These are phyloP conservation scores for Trypanosoma brucei DNA, from an alignment of 208 protist genomes.

Conservation along the genomic window DNA sequence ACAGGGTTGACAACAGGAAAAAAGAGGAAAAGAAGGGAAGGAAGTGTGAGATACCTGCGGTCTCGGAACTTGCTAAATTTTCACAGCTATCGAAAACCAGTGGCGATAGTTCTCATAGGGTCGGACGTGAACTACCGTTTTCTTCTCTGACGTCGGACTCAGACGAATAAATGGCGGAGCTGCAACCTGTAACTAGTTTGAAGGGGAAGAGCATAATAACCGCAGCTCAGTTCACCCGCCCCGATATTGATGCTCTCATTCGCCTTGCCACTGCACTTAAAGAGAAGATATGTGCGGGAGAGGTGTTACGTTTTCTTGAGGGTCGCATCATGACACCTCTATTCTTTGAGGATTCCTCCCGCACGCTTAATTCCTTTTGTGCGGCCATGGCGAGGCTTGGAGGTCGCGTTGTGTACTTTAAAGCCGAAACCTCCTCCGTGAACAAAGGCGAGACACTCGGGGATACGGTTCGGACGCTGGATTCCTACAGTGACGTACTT, in stretches of 20 bases:
- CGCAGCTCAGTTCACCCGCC: constrained; percentile 61
- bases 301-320: constrained; percentile 49
- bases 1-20: no score
- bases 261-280: constrained; percentile 48
- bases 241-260: constrained; percentile 67
- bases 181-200: constrained; percentile 49
- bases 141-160: no score
- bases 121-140: no score
- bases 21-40: no score
- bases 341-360: constrained; percentile 84
- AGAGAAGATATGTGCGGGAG: constrained; percentile 36
- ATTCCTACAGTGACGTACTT: constrained; percentile 93
- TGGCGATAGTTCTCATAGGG: no score
- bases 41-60: no score
- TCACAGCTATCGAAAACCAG: no score
- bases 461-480: constrained; percentile 81
- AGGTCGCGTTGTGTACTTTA: constrained; percentile 78
- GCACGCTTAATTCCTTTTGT: constrained; percentile 77
- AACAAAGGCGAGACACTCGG: constrained; percentile 84
- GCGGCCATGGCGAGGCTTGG: constrained; percentile 83
- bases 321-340: constrained; percentile 81
- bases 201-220: constrained; percentile 59
- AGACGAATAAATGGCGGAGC: not conserved
- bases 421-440: constrained; percentile 64
- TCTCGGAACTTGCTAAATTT: no score